Evolutionary conservation across 148 eudicot species (phyloP), one percentile per base, ranked within the genome.

Genomic region (Suaeda aralocaspica): DNA sequence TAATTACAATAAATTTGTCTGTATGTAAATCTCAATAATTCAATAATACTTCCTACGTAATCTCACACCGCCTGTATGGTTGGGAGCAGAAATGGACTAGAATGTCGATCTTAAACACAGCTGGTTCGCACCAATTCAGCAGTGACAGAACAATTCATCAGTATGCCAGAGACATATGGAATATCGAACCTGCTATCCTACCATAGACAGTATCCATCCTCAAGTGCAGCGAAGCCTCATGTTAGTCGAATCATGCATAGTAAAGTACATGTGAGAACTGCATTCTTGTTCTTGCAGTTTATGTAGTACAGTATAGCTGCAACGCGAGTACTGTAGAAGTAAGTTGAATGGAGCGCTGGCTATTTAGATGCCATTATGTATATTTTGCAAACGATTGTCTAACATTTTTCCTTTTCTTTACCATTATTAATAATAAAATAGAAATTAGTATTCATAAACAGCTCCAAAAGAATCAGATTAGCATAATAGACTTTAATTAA

Each of bases 61-160:
- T 51, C 42, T 59, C 29, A 45, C 48, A 56, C 49, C 48, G 5
- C 16, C 30, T 42, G 13, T 21, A 39, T 12, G 15, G 56, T 26
- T 61, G 76, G 49, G 44, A n/a, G 80, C 97, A 93, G 98, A 84
- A 76, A 72, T 93, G 98, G 98, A 93, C 96, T 18, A 89, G 74
- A 71, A 93, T 91, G 98, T 93, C 97, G 21, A 93, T 93, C 68
- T 74, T 93, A 80, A 93, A 93, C 83, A 85, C 96, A 18, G 97
- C 97, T 8, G 88, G 96, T 74, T 91, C 98, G 15, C 73, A 57
- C 88, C 91, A 88, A 88, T 93, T 93, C 85, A 93, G 97, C 84
- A 93, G 98, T 59, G 96, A 93, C 77, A 78, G 97, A 77, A 93
- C 98, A 1, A 91, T 93, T 63, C 97, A 87, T 59, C 86, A 93